Percentiles rank a stretch among this genome's conserved stretches.
Evolutionary conservation across 1,284 basidiomycete species (phyloP).

Genomic region (Tylopilus sp.): DNA sequence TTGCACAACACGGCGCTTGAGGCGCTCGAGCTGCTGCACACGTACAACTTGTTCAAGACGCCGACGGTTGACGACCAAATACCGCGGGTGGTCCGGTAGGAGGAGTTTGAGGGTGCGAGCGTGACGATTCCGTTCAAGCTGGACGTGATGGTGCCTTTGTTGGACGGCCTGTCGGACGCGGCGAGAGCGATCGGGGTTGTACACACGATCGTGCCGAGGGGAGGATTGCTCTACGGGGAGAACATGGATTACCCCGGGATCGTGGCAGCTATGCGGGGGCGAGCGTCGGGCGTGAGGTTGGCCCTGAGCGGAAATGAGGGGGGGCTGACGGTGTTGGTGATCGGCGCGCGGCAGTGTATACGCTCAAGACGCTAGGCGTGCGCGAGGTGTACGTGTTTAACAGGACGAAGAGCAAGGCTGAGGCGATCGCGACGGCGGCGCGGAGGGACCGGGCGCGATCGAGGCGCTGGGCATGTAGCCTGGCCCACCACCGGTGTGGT

Average conservation of each 20-base stretch:
- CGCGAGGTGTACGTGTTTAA: slow-evolving; percentile 81
- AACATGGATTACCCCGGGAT: slow-evolving; percentile 96
- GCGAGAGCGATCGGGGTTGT: slow-evolving; percentile 87
- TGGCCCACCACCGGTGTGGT: slow-evolving; percentile 66
- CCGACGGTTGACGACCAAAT: slow-evolving; percentile 63
- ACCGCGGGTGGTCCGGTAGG: slow-evolving; percentile 56
- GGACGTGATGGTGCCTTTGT: slow-evolving; percentile 76
- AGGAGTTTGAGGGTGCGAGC: slow-evolving; percentile 90
- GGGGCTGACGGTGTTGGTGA: slow-evolving; percentile 64
- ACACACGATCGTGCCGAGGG: slow-evolving; percentile 78
- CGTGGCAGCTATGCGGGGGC: slow-evolving; percentile 50
- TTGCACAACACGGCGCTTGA: slow-evolving; percentile 91
- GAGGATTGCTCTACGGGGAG: slow-evolving; percentile 68
- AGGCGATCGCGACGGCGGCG: slow-evolving; percentile 54
- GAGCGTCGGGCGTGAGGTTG: slow-evolving; percentile 19
- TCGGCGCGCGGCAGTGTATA: slow-evolving; percentile 91
- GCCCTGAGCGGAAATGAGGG: not conserved
- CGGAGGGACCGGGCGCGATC: slow-evolving; percentile 51
- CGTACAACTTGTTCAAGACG: slow-evolving; percentile 78
- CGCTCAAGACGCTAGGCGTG: slow-evolving; percentile 69
- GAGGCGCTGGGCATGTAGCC: slow-evolving; percentile 57
- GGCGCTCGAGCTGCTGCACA: slow-evolving; percentile 78
- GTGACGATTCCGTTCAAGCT: slow-evolving; percentile 96
- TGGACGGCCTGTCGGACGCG: slow-evolving; percentile 74
- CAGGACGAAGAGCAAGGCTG: slow-evolving; percentile 72